Base-by-base conservation (phyloP, 345 rosid species). In the Salix viminalis region DNA sequence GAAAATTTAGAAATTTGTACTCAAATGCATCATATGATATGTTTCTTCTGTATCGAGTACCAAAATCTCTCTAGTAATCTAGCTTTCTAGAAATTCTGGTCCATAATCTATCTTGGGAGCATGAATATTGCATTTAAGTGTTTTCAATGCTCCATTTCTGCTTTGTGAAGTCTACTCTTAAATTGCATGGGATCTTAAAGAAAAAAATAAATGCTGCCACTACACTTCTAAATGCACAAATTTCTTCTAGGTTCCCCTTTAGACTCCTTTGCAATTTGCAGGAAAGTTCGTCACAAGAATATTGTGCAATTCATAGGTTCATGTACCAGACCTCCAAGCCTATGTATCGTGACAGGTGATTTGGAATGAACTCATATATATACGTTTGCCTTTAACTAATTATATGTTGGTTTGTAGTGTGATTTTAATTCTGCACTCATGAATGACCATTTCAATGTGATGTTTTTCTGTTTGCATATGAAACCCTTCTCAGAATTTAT, bases 251-350 rank as follows among this genome's bases (percentile, higher is more conserved):
- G 14, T 69, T 67, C 24, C 26, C 62, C 52, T 65, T 34, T 2
- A 71, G 19, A 65, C n/a, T 39, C 16, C 39, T 32, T 58, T 32
- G 52, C 30, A 30, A 62, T 68, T 77, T 73, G 66, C 85, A 91
- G 91, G 92, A 89, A 85, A 80, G 80, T 91, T 67, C 85, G 79
- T 71, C 95, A 89, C 84, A 88, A 75, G 76, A 89, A 91, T 86
- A 82, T 89, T 41, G 90, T 90, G 48, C 85, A 81, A 76, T 90
- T 89, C 80, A 80, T 90, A 21, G 94, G 94, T 77, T 91, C 94
- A 71, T 87, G 87, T 41, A 85, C 88, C 7, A 87, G 79, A 76
- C 87, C 89, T 76, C 90, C 91, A 80, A 82, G 21, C 78, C 80
- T 84, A 37, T 89, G 92, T 74, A 84, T 91, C 46, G 85, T 91